Evolutionary conservation across 2,329 filamentous ascomycete genomes (phyloP).

Genomic region (Colletotrichum orbiculare): DNA sequence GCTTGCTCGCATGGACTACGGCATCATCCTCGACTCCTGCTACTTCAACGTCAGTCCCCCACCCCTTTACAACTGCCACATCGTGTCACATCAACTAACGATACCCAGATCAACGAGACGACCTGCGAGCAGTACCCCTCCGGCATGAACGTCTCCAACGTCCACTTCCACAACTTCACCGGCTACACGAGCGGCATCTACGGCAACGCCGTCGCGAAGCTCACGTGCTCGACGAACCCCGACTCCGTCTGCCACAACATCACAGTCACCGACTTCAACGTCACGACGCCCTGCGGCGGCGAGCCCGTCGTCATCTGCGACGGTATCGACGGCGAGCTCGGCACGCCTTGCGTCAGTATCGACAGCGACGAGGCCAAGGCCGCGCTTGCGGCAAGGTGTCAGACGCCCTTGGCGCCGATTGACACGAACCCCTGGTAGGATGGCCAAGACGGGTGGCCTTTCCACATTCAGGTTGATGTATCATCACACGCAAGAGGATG

Average conservation of each 20-base stretch:
- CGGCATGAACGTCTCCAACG: constrained; percentile 67
- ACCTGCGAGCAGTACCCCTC: constrained; percentile 65
- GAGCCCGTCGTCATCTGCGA: constrained; percentile 62
- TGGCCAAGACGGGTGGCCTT: too few relatives aligned
- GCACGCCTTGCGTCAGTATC: constrained; percentile 45
- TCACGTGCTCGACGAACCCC: constrained; percentile 64
- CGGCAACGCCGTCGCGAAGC: constrained; percentile 63
- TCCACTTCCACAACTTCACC: constrained; percentile 68
- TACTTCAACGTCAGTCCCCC: constrained; percentile 57
- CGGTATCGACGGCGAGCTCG: constrained; percentile 51
- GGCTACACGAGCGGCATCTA: constrained; percentile 67
- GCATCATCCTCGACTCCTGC: constrained; percentile 70
- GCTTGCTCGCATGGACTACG: constrained; percentile 67
- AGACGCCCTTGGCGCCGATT: constrained; percentile 24
- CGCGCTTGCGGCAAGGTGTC: constrained; percentile 29
- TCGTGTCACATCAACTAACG: not conserved
- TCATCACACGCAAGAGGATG: too few relatives aligned
- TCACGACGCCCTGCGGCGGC: constrained; percentile 61
- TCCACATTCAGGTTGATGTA: too few relatives aligned
- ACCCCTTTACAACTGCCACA: too few relatives aligned
- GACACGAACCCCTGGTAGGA: constrained; percentile 20
- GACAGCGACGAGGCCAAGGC: constrained; percentile 27
- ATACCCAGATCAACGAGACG: constrained; percentile 51
- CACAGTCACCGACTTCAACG: constrained; percentile 63
- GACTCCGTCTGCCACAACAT: constrained; percentile 68